These are phyloP conservation scores for Fusarium longipes DNA, from an alignment of 2,329 filamentous ascomycete species.

Conservation along the genomic window DNA sequence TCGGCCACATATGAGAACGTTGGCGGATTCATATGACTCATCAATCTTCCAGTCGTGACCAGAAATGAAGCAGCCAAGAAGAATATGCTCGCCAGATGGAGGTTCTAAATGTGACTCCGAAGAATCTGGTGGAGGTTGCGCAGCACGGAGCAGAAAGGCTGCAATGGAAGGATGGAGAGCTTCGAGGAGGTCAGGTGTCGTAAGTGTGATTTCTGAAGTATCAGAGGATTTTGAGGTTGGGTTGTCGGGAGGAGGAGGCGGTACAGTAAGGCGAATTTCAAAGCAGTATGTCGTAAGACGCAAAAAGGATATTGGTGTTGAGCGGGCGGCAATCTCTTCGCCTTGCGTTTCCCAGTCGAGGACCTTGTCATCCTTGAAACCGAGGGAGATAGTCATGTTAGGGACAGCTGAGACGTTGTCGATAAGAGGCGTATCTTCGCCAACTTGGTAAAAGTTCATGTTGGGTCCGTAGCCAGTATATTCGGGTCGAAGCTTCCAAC, in stretches of 20 bases:
- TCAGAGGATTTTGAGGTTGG: slow-evolving; percentile 22
- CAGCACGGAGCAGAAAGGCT: slow-evolving; percentile 40
- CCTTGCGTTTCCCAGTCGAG: slow-evolving; percentile 53
- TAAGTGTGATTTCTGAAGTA: slow-evolving; percentile 32
- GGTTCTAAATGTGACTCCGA: slow-evolving; percentile 27
- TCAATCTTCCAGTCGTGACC: slow-evolving; percentile 48
- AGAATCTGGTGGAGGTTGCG: slow-evolving; percentile 24
- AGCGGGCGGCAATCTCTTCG: slow-evolving; percentile 47
- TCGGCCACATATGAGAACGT: slow-evolving; percentile 47
- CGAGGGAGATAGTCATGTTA: slow-evolving; percentile 50
- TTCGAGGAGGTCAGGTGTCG: slow-evolving; percentile 41
- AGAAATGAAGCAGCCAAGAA: slow-evolving; percentile 47
- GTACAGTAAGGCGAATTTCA: slow-evolving; percentile 44
- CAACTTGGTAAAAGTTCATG: slow-evolving; percentile 50
- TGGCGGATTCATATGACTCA: slow-evolving; percentile 45
- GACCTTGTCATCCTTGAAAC: slow-evolving; percentile 50
- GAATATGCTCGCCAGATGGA: slow-evolving; percentile 42
- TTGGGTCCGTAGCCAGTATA: slow-evolving; percentile 42
- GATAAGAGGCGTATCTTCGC: slow-evolving; percentile 44
- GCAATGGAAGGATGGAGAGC: slow-evolving; percentile 34
- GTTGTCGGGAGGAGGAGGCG: slow-evolving; percentile 8
- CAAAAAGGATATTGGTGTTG: slow-evolving; percentile 48
- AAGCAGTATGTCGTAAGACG: slow-evolving; percentile 52
- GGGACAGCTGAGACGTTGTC: slow-evolving; percentile 49
- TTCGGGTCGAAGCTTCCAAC: slow-evolving; percentile 49